Percentiles rank a stretch among this genome's conserved stretches.
Conservation (phyloP, 1,284 basidiomycete genomes). For the Tremellales sp. region DNA sequence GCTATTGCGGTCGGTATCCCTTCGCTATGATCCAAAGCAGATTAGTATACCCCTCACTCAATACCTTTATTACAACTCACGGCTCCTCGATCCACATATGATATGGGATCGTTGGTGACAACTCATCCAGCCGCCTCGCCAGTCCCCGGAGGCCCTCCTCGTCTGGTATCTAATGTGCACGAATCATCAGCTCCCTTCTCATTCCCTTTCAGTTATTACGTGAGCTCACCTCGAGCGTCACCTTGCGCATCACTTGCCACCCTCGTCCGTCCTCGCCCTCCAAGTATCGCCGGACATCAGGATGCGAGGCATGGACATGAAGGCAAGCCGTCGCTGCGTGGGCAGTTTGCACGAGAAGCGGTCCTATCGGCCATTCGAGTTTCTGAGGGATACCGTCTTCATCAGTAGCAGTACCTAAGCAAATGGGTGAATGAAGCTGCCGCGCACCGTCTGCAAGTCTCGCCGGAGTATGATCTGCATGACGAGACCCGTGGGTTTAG, state of each 20-base stretch:
- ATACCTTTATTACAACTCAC: conserved; percentile 32
- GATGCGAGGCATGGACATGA: conserved; percentile 30
- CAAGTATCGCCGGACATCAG: conserved; percentile 40
- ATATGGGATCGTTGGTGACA: conserved; percentile 38
- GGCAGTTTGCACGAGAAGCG: conserved; percentile 53
- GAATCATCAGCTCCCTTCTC: not conserved
- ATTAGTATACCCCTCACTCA: conserved; percentile 3
- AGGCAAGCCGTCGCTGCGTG: conserved; percentile 51
- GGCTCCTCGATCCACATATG: conserved; percentile 54
- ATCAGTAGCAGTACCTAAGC: not conserved
- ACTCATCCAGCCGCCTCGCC: conserved; percentile 30
- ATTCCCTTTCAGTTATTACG: not conserved
- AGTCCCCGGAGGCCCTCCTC: conserved; percentile 36
- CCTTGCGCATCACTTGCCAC: conserved; percentile 45
- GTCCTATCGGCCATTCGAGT: conserved; percentile 51
- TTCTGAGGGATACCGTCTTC: conserved; percentile 17
- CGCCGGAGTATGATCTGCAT: conserved; percentile 49
- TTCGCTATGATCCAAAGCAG: conserved; percentile 30
- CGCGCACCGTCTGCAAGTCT: conserved; percentile 41
- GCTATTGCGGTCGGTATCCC: conserved; percentile 51
- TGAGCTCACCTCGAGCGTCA: conserved; percentile 36
- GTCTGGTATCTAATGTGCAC: conserved; percentile 36
- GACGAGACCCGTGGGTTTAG: conserved; percentile 35
- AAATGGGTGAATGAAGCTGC: not conserved
- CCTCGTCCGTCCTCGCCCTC: conserved; percentile 33